These are phyloP conservation scores for Ceratorhiza oryzae-sativae DNA, from an alignment of 1,284 basidiomycete genomes.

Conservation along the genomic window DNA sequence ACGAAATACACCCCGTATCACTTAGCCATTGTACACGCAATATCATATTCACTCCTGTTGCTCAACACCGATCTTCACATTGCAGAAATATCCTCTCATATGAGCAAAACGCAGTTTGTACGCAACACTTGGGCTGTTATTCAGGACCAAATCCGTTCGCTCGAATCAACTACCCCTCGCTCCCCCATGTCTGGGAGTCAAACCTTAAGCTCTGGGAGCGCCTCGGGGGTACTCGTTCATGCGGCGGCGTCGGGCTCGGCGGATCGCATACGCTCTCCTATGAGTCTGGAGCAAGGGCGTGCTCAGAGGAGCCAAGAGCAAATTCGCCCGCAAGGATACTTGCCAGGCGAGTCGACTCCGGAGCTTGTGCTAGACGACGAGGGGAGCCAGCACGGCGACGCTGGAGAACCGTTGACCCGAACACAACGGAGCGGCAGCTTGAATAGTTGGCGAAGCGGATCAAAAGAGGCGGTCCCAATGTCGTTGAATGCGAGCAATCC, in stretches of 20 bases:
- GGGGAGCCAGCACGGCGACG: slow-evolving; percentile 58
- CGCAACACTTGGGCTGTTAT: slow-evolving; percentile 90
- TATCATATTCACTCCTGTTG: slow-evolving; percentile 90
- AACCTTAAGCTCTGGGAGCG: not conserved
- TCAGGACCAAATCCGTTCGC: slow-evolving; percentile 52
- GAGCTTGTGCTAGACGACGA: slow-evolving; percentile 74
- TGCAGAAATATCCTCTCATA: slow-evolving; percentile 85
- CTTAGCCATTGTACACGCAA: slow-evolving; percentile 87
- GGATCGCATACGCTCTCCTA: not conserved
- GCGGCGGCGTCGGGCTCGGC: not conserved
- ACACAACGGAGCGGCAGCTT: slow-evolving; percentile 80
- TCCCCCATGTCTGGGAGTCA: slow-evolving; percentile 36
- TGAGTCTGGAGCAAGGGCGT: slow-evolving; percentile 1
- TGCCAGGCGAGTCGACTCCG: slow-evolving; percentile 59
- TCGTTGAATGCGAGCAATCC: slow-evolving; percentile 44
- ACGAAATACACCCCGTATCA: not conserved
- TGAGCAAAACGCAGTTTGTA: slow-evolving; percentile 95
- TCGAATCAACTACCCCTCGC: slow-evolving; percentile 37
- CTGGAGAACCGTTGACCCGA: slow-evolving; percentile 59
- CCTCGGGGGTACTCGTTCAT: not conserved
- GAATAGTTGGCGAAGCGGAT: slow-evolving; percentile 80
- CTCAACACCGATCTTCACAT: slow-evolving; percentile 98
- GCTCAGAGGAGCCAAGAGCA: slow-evolving; percentile 36
- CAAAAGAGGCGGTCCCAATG: slow-evolving; percentile 58
- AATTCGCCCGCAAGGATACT: slow-evolving; percentile 59